A percentile compares a stretch with the other conserved stretches of the same genome.
phyloP scores from a whole-genome alignment of 1,139 yeast species.

The Lodderomyces metapsilosis region DNA sequence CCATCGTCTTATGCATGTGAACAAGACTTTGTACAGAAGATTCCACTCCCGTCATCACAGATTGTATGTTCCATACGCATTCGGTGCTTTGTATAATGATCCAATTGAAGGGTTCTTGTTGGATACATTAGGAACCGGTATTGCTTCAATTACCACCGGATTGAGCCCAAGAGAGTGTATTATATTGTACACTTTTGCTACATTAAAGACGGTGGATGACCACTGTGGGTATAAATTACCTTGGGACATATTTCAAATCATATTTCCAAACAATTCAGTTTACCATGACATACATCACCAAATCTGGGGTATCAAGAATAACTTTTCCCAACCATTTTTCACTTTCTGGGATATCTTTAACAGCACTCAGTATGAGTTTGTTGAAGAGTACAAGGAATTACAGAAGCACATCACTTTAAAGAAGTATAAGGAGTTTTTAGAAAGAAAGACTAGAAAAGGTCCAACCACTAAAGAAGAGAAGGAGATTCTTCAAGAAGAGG shows the following conservation, averaged over 20 bases:
- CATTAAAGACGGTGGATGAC: conserved; percentile 95
- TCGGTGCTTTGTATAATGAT: conserved; percentile 92
- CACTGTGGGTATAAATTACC: conserved; percentile 96
- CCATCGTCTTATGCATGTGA: conserved; percentile 85
- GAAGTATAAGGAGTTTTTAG: conserved; percentile 60
- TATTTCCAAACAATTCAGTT: conserved; percentile 93
- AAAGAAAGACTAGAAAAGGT: conserved; percentile 31
- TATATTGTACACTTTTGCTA: conserved; percentile 77
- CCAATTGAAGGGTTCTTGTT: conserved; percentile 90
- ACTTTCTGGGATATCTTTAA: conserved; percentile 83
- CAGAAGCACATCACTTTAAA: conserved; percentile 60
- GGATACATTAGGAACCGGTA: conserved; percentile 90
- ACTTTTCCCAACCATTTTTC: conserved; percentile 96
- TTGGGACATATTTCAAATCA: conserved; percentile 79
- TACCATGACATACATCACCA: conserved; percentile 98
- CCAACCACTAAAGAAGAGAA: conserved; percentile 13
- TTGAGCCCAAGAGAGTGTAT: conserved; percentile 77
- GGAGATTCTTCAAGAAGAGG: conserved; percentile 9
- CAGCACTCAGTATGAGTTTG: conserved; percentile 70
- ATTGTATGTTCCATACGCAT: conserved; percentile 93
- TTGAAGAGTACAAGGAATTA: conserved; percentile 54
- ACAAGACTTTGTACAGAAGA: conserved; percentile 68
- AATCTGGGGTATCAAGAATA: conserved; percentile 88
- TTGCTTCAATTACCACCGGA: conserved; percentile 63
- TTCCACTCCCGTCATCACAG: conserved; percentile 95